Base-by-base conservation (phyloP, 768 basidiomycete genomes). In the Hygrocybe coccinea region DNA sequence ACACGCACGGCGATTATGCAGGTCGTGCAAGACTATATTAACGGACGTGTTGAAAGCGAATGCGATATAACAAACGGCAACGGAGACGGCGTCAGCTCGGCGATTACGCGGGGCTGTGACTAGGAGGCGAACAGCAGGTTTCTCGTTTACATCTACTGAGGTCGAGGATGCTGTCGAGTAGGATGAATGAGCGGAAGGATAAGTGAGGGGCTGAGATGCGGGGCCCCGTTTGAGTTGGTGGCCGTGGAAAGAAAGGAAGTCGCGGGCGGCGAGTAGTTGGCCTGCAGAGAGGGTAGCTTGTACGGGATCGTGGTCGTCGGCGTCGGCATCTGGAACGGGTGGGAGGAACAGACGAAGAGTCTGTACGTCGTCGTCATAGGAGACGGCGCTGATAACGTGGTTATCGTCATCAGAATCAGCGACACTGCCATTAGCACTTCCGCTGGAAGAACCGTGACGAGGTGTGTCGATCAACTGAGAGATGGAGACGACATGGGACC, bases 221-320 rank as follows among this genome's bases (percentile, higher is more conserved):
- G 11, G 44, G 21, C 5, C 11, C 17, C 17, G 21, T 21, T 6
- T 19, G 36, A 39, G 37, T 4, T 36, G 5, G 38, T 39, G 37
- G 9, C 39, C 21, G 24, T 34, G 29, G 44, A 47, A 45, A 9
- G 45, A 68, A 35, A 80, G 62, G 60, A 78, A 78, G 57, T 79
- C 78, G 22, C 78, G 69, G 7, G 72, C 76, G 1, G 67, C 66
- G 25, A 70, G 59, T 3, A 79, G 68, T 56, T 79, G 74, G 0
- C 60, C 41, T 56, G n/a, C 15, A 19, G 53, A 25, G 39, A 54
- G 53, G 33, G 24, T 21, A 25, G 41, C 12, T 41, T 29, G 10
- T 2, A 10, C 29, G 6, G 17, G 3, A 25, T 45, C 53, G 11
- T 45, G 33, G 41, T 45, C 34, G 1, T 47, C 22, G 15, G 36